Evolutionary conservation across 2,329 filamentous ascomycete species (phyloP).

Genomic region (Fusarium veterinarium): DNA sequence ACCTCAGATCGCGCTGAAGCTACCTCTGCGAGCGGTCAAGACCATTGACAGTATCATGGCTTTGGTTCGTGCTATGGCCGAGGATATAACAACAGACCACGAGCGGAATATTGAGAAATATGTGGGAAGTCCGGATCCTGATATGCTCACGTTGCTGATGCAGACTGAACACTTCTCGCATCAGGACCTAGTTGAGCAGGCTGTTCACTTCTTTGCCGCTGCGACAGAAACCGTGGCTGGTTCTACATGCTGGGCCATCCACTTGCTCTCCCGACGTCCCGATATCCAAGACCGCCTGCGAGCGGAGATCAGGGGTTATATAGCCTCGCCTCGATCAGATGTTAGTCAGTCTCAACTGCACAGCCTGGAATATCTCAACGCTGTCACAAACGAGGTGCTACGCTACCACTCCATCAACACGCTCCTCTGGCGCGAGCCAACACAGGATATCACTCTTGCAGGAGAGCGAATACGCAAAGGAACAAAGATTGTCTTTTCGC

Average conservation of each 20-base stretch:
- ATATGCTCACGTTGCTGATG: not conserved
- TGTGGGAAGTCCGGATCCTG: accelerated
- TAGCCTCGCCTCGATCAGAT: not conserved
- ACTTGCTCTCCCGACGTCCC: not conserved
- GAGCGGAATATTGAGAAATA: not conserved
- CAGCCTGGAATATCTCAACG: not conserved
- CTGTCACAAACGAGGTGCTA: accelerated
- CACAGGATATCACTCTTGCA: not conserved
- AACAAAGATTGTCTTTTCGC: not conserved
- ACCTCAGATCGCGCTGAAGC: not conserved
- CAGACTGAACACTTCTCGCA: not conserved
- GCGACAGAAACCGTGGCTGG: not conserved
- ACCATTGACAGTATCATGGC: not conserved
- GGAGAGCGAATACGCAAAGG: not conserved
- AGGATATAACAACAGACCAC: not conserved
- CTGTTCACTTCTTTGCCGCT: not conserved
- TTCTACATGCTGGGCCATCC: not conserved
- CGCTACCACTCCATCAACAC: not conserved
- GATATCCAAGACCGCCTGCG: not conserved
- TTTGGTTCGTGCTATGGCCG: not conserved
- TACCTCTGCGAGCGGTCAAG: not conserved
- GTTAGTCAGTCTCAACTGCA: not conserved
- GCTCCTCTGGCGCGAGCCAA: not conserved
- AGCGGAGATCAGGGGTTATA: not conserved
- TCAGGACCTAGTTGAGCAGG: not conserved